Evolutionary conservation across 495 filamentous ascomycete species (phyloP).

Genomic region (Aspergillus cavernicola): DNA sequence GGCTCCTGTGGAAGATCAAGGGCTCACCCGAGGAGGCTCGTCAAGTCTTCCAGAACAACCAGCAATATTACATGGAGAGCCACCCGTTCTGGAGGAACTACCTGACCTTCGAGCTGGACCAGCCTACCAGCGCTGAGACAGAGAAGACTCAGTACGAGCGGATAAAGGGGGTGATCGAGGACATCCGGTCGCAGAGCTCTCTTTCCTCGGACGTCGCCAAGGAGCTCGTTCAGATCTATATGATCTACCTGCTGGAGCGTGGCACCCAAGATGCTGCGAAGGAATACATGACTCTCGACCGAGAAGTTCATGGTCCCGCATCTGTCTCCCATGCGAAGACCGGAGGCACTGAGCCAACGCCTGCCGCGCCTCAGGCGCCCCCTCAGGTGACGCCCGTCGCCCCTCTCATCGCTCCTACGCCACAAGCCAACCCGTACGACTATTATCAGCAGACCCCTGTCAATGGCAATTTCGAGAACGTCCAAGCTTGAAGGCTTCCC

Average conservation of each 20-base stretch:
- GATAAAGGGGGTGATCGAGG: constrained; percentile 76
- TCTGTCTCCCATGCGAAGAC: constrained; percentile 37
- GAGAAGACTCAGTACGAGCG: constrained; percentile 65
- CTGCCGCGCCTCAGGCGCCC: constrained; percentile 10
- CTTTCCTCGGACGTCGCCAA: constrained; percentile 65
- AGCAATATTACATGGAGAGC: constrained; percentile 82
- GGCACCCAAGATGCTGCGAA: constrained; percentile 81
- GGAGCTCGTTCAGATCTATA: constrained; percentile 75
- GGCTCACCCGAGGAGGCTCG: constrained; percentile 82
- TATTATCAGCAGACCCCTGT: constrained; percentile 39
- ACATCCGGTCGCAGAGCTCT: constrained; percentile 70
- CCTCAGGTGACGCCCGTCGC: constrained; percentile 17
- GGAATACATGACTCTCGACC: constrained; percentile 79
- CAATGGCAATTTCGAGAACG: constrained; percentile 26
- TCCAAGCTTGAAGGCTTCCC: constrained; percentile 6
- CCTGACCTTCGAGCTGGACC: constrained; percentile 83
- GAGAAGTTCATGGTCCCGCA: constrained; percentile 71
- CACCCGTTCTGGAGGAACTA: constrained; percentile 91
- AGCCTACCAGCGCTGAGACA: constrained; percentile 65
- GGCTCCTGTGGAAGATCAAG: constrained; percentile 85
- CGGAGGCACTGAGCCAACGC: constrained; percentile 23
- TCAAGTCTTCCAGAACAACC: constrained; percentile 75
- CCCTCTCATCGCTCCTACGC: constrained; percentile 21
- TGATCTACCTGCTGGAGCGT: constrained; percentile 79
- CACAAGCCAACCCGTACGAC: constrained; percentile 28